Evolutionary conservation across 495 filamentous ascomycete genomes (phyloP).

Genomic region (Cercophora scortea): DNA sequence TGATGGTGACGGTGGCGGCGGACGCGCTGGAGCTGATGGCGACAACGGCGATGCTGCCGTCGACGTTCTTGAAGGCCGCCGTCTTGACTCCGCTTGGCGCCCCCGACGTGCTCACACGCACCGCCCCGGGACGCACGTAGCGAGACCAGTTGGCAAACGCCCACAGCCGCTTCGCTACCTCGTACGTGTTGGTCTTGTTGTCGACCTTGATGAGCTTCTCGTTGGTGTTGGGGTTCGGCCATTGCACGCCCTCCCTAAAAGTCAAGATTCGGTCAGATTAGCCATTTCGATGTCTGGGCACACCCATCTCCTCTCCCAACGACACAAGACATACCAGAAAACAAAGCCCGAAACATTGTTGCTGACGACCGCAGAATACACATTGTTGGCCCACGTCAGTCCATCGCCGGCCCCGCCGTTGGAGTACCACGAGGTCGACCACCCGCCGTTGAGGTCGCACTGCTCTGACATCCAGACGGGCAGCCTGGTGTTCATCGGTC

Average conservation of each 20-base stretch:
- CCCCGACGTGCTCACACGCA: conserved; percentile 26
- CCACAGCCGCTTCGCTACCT: conserved; percentile 42
- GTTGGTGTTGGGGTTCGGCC: conserved; percentile 38
- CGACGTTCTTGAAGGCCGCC: conserved; percentile 43
- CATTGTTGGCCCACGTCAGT: conserved; percentile 44
- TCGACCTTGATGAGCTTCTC: conserved; percentile 39
- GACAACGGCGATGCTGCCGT: conserved; percentile 39
- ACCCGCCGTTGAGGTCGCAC: conserved; percentile 39
- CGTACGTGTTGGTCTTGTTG: conserved; percentile 27
- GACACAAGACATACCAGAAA: conserved; percentile 31
- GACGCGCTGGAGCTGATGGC: conserved; percentile 38
- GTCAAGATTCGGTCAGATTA: not conserved
- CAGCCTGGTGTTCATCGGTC: conserved; percentile 24
- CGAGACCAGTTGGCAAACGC: conserved; percentile 44
- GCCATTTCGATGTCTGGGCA: too few relatives aligned
- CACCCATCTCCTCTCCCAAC: too few relatives aligned
- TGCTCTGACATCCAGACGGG: conserved; percentile 34
- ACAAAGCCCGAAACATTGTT: conserved; percentile 41
- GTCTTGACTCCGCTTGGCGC: conserved; percentile 26
- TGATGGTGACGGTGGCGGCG: conserved; percentile 20
- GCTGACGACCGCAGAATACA: conserved; percentile 37
- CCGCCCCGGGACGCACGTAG: conserved; percentile 44
- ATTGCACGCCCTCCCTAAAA: conserved; percentile 38
- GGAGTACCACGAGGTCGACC: conserved; percentile 40
- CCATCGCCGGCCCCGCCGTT: conserved; percentile 43